phyloP scores from a whole-genome alignment of 78 protist species.

The Neovahlkampfia damariscottae region DNA sequence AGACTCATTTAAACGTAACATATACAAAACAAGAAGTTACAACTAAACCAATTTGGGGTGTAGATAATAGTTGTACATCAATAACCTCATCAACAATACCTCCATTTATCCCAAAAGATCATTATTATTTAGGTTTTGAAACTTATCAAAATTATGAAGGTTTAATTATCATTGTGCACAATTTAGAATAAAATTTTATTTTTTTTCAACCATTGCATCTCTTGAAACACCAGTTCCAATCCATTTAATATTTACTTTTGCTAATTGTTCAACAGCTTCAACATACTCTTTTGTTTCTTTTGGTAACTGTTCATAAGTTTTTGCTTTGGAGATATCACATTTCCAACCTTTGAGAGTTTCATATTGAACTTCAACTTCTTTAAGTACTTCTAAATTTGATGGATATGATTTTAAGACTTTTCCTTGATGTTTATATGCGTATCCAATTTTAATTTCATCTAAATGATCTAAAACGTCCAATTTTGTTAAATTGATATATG shows the following conservation, averaged over 20 bases:
- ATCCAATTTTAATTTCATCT: constrained; percentile 57
- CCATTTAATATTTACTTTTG: constrained; percentile 29
- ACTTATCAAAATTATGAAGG: too few relatives aligned
- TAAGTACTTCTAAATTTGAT: constrained; percentile 18
- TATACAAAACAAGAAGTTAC: too few relatives aligned
- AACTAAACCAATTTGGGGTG: too few relatives aligned
- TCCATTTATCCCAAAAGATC: too few relatives aligned
- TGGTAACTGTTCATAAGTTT: constrained; percentile 53
- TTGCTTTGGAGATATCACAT: constrained; percentile 11
- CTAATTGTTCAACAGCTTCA: constrained; percentile 31
- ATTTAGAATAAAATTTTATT: too few relatives aligned
- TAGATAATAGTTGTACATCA: too few relatives aligned
- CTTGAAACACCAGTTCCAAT: constrained; percentile 38
- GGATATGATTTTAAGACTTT: background rate
- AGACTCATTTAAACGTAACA: too few relatives aligned
- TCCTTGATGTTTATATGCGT: constrained; percentile 41
- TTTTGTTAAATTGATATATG: constrained; percentile 65
- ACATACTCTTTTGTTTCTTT: constrained; percentile 43
- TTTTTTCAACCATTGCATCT: constrained; percentile 26
- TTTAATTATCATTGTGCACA: too few relatives aligned
- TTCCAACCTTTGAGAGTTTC: constrained; percentile 69
- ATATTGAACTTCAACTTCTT: constrained; percentile 54
- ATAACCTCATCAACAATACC: too few relatives aligned
- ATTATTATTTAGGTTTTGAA: too few relatives aligned
- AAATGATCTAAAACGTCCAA: constrained; percentile 62